A percentile compares a stretch with the other conserved stretches of the same genome.
These are phyloP conservation scores for Melampsora larici-populina DNA, from an alignment of 1,284 basidiomycete species.

Conservation along the genomic window DNA sequence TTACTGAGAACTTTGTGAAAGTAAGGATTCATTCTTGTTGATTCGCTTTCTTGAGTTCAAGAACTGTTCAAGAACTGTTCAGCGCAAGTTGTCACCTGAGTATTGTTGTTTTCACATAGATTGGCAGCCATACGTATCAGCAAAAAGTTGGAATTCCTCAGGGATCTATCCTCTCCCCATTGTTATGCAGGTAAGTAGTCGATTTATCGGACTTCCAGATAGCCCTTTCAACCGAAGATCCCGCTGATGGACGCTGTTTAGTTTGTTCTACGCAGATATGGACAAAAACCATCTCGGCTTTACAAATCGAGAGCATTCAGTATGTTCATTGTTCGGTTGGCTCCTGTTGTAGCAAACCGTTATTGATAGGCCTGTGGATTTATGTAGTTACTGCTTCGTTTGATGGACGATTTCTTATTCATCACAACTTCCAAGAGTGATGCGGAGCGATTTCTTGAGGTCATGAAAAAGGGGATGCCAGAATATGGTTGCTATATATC, in stretches of 20 bases:
- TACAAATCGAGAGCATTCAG: constrained; percentile 63
- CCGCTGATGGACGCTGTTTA: constrained; percentile 49
- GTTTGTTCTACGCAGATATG: constrained; percentile 88
- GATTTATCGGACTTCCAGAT: neutral
- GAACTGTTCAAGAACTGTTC: neutral
- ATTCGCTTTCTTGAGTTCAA: neutral
- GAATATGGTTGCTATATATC: constrained; percentile 91
- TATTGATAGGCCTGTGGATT: neutral
- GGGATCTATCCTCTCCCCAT: constrained; percentile 81
- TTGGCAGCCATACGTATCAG: constrained; percentile 71
- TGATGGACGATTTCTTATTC: constrained; percentile 91
- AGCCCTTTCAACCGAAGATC: neutral
- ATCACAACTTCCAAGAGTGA: constrained; percentile 67
- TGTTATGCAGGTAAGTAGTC: constrained; percentile 64
- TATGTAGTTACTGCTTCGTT: constrained; percentile 70
- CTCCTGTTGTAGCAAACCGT: neutral
- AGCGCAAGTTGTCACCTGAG: constrained; percentile 1
- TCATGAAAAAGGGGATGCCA: constrained; percentile 75
- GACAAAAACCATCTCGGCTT: constrained; percentile 67
- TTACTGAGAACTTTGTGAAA: constrained; percentile 86
- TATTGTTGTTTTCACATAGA: constrained; percentile 57
- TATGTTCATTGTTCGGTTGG: constrained; percentile 50
- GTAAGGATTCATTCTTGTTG: constrained; percentile 54
- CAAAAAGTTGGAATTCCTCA: constrained; percentile 92
- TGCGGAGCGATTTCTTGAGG: constrained; percentile 69